These are phyloP conservation scores for Tilletia horrida DNA, from an alignment of 1,284 basidiomycete genomes.

Conservation along the genomic window DNA sequence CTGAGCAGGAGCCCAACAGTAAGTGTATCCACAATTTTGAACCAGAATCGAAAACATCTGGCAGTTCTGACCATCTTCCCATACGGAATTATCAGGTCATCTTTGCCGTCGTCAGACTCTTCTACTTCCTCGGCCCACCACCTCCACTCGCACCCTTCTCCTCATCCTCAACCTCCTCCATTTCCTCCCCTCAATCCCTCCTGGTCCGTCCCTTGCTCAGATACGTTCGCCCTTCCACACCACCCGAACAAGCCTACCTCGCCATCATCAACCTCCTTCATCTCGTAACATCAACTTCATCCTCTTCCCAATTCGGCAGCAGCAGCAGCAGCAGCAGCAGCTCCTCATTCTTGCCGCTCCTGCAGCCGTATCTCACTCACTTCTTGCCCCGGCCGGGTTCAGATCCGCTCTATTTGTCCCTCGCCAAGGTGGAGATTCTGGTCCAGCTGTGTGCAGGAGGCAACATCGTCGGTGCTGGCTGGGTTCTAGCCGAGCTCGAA, in stretches of 20 bases:
- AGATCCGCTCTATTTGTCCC: constrained; percentile 39
- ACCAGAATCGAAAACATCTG: too few species aligned
- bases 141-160: neutral
- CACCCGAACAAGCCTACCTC: constrained; percentile 36
- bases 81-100: too few species aligned
- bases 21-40: neutral
- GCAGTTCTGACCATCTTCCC: too few species aligned
- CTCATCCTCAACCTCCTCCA: neutral
- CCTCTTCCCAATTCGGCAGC: too few species aligned
- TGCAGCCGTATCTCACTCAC: constrained; percentile 24
- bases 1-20: constrained; percentile 39
- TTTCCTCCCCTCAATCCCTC: constrained; percentile 25
- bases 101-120: neutral
- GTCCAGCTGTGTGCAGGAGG: constrained; percentile 25
- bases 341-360: constrained; percentile 27
- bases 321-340: constrained; percentile 5
- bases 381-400: constrained; percentile 37
- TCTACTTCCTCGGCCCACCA: constrained; percentile 1
- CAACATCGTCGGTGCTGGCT: constrained; percentile 8
- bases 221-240: constrained; percentile 13
- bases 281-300: constrained; percentile 9
- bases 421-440: constrained; percentile 40
- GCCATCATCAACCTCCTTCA: constrained; percentile 32
- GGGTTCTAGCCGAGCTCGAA: constrained; percentile 9
- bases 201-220: constrained; percentile 30